A percentile compares a stretch with the other conserved stretches of the same genome.
Evolutionary conservation across 495 filamentous ascomycete genomes (phyloP).

Genomic region (Cetradonia linearis): DNA sequence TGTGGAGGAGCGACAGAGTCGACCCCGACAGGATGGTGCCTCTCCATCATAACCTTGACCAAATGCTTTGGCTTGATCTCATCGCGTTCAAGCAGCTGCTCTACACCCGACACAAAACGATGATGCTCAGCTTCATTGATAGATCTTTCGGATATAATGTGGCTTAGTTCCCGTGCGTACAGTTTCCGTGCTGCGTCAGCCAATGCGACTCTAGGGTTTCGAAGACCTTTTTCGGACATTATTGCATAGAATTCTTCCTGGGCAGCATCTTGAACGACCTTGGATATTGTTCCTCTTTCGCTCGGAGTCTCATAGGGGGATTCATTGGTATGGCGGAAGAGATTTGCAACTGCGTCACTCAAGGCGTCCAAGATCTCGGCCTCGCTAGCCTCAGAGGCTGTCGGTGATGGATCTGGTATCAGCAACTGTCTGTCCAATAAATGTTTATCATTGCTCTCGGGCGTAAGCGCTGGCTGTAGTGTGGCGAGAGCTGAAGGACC

Average conservation of each 20-base stretch:
- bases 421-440: background rate
- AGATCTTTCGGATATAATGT: background rate
- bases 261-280: background rate
- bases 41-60: slow-evolving; percentile 31
- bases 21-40: slow-evolving; percentile 40
- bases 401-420: background rate
- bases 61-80: background rate
- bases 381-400: background rate
- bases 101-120: slow-evolving; percentile 41
- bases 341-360: background rate
- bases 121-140: slow-evolving; percentile 3
- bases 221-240: background rate
- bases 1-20: background rate
- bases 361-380: background rate
- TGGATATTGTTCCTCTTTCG: slow-evolving; percentile 25
- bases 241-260: background rate
- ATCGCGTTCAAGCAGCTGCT: slow-evolving; percentile 13
- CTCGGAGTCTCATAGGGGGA: slow-evolving; percentile 32
- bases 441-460: background rate
- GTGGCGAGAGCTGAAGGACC: background rate
- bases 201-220: background rate
- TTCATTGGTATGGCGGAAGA: slow-evolving; percentile 28
- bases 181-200: background rate
- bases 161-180: slow-evolving; percentile 1
- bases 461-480: background rate